phyloP scores from a whole-genome alignment of 164 flowering plant genomes.

The Hamamelis virginiana region DNA sequence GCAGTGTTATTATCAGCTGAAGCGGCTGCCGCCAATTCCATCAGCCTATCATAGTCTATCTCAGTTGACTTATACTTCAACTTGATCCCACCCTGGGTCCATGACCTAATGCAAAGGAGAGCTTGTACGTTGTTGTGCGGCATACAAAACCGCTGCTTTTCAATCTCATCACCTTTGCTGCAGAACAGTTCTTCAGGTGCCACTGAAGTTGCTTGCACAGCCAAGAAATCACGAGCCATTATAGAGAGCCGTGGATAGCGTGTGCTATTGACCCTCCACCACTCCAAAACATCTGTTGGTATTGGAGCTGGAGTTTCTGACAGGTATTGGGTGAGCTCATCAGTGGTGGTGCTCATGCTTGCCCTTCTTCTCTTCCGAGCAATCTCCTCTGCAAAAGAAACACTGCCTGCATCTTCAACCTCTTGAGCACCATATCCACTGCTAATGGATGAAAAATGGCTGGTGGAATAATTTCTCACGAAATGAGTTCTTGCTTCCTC shows the following conservation, averaged over 20 bases:
- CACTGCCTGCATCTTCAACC: conserved; percentile 57
- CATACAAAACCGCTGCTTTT: conserved; percentile 54
- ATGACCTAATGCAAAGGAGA: conserved; percentile 61
- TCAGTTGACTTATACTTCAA: conserved; percentile 54
- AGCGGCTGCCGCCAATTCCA: conserved; percentile 47
- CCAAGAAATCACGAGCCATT: conserved; percentile 92
- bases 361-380: conserved; percentile 84
- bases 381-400: conserved; percentile 94
- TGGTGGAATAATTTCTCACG: conserved; percentile 60
- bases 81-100: conserved; percentile 56
- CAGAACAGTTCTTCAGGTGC: conserved; percentile 76
- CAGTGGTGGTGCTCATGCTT: conserved; percentile 62
- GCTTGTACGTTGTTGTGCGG: conserved; percentile 51
- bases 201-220: conserved; percentile 75
- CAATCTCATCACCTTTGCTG: conserved; percentile 68
- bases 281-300: conserved; percentile 79
- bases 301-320: conserved; percentile 84
- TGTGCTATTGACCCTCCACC: conserved; percentile 89
- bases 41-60: conserved; percentile 58
- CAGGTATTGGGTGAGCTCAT: conserved; percentile 85
- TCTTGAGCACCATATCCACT: conserved; percentile 54
- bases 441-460: conserved; percentile 56
- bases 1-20: conserved; percentile 22
- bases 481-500: conserved; percentile 85
- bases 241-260: conserved; percentile 81